phyloP scores from a whole-genome alignment of 805 yeast species.

The Lipomyces starkeyi region DNA sequence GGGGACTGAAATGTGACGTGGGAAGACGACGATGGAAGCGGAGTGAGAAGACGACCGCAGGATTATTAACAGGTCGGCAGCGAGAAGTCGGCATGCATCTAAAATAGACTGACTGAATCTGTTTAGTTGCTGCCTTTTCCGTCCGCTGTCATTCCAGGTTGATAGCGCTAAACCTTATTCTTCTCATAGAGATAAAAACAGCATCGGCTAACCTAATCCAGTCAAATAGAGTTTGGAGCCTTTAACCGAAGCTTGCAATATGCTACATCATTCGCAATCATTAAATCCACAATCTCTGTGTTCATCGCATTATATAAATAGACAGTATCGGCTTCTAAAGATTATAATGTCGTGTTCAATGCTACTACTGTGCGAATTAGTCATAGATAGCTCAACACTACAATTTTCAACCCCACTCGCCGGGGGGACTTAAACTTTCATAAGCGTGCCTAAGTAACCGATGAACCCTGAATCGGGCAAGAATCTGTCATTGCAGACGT shows the following conservation, averaged over 20 bases:
- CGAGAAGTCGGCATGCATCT: background rate
- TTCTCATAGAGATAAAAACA: background rate
- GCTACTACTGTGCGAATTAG: too few relatives aligned
- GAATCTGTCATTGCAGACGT: too few relatives aligned
- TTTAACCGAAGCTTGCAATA: background rate
- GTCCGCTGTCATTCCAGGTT: background rate
- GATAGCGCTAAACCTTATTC: background rate
- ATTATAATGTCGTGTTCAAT: too few relatives aligned
- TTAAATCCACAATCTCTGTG: too few relatives aligned
- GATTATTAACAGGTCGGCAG: background rate
- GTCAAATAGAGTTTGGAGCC: background rate
- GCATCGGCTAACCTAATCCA: background rate
- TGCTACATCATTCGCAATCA: too few relatives aligned
- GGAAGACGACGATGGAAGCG: background rate
- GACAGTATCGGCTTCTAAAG: too few relatives aligned
- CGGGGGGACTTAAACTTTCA: too few relatives aligned
- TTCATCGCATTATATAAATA: too few relatives aligned
- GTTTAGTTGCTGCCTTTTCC: background rate
- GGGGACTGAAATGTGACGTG: background rate
- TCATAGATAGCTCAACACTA: too few relatives aligned
- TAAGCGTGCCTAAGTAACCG: too few relatives aligned
- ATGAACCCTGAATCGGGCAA: too few relatives aligned
- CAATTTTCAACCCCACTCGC: too few relatives aligned
- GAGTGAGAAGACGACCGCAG: background rate
- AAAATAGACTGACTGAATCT: background rate